phyloP scores from a whole-genome alignment of 164 flowering plant species.

The Sedum album region DNA sequence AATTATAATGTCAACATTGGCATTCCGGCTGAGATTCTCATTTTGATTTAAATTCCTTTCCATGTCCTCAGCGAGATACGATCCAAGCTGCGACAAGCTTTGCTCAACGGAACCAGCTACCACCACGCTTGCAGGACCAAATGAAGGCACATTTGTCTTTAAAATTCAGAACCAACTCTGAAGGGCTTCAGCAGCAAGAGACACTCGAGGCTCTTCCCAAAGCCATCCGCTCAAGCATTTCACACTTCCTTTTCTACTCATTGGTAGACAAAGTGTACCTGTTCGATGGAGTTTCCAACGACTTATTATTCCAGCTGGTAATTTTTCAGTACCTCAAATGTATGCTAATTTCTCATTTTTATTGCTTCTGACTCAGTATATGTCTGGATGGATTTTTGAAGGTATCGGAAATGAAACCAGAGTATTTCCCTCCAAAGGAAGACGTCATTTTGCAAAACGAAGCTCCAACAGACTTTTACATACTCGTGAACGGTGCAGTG shows the following conservation, averaged over 20 bases:
- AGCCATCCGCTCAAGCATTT: constrained; percentile 57
- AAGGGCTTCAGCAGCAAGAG: constrained; percentile 68
- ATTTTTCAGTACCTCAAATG: neutral
- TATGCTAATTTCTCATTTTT: neutral
- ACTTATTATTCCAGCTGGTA: constrained; percentile 64
- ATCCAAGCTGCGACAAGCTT: constrained; percentile 56
- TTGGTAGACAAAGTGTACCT: too few relatives aligned
- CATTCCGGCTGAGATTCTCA: neutral
- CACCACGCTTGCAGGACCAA: constrained; percentile 55
- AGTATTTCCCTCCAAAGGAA: too few relatives aligned
- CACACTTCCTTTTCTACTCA: constrained; percentile 49
- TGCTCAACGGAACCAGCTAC: constrained; percentile 47
- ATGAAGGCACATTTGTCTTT: too few relatives aligned
- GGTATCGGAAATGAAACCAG: constrained; percentile 69
- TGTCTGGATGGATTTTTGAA: constrained; percentile 9
- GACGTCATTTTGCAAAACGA: too few relatives aligned
- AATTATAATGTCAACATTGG: neutral
- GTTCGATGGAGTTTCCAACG: constrained; percentile 54
- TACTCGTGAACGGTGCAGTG: constrained; percentile 46
- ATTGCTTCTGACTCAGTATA: neutral
- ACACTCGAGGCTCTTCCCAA: constrained; percentile 54
- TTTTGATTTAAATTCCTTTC: neutral
- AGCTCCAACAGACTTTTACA: constrained; percentile 58
- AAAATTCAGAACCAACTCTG: constrained; percentile 48
- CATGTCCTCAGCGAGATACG: constrained; percentile 39